These are phyloP conservation scores for Beauveria varroae DNA, from an alignment of 2,329 filamentous ascomycete genomes.

Conservation along the genomic window DNA sequence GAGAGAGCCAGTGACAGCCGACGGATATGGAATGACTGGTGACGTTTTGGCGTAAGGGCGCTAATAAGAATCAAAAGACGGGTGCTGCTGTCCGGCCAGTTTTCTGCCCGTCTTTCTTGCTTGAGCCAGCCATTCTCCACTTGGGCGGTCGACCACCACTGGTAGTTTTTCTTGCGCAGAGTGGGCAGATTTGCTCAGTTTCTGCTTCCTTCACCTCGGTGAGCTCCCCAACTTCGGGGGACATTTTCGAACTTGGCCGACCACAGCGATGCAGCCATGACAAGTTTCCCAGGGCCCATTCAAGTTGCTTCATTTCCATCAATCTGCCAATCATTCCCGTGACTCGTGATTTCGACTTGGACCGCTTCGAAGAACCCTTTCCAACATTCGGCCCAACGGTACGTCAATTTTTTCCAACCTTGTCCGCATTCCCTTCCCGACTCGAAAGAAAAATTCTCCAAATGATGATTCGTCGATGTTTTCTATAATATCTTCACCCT, in stretches of 20 bases:
- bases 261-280: background rate
- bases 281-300: background rate
- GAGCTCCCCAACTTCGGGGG: background rate
- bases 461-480: conserved; percentile 33
- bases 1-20: background rate
- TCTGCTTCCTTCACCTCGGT: background rate
- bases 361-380: background rate
- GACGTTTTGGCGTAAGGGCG: background rate
- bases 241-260: background rate
- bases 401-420: background rate
- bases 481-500: conserved; percentile 24
- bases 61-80: background rate
- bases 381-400: conserved; percentile 10
- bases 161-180: background rate
- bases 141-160: background rate
- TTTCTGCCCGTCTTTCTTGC: background rate
- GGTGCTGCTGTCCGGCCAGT: background rate
- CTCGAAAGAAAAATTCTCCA: conserved; percentile 16
- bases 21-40: conserved; percentile 3
- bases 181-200: background rate
- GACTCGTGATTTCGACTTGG: background rate
- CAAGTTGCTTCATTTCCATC: background rate
- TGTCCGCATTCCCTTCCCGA: background rate
- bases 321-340: background rate
- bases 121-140: background rate